phyloP scores from a whole-genome alignment of 306 rosid genomes.

The Gynostemma pentaphyllum region DNA sequence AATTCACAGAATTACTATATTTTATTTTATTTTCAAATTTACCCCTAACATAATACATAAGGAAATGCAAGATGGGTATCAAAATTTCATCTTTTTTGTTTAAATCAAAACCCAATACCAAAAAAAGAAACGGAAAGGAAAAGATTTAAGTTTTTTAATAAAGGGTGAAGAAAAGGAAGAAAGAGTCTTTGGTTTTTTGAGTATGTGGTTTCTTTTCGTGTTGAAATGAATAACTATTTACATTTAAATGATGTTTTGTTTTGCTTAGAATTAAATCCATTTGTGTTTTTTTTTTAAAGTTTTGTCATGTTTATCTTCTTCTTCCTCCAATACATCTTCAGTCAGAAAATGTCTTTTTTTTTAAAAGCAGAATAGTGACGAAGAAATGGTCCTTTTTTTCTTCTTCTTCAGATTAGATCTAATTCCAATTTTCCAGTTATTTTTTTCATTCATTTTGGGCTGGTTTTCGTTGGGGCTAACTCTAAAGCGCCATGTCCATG shows the following conservation, averaged over 20 bases:
- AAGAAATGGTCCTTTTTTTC: not conserved
- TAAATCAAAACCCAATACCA: not conserved
- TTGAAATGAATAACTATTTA: conserved; percentile 26
- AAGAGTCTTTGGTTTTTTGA: not conserved
- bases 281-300: conserved; percentile 14
- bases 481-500: no score
- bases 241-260: conserved; percentile 6
- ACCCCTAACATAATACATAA: no score
- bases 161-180: not conserved
- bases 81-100: not conserved
- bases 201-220: conserved; percentile 20
- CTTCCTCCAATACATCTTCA: conserved; percentile 2
- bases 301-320: conserved; percentile 10
- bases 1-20: no score
- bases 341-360: not conserved
- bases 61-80: conserved; percentile 14
- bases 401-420: not conserved
- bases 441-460: not conserved
- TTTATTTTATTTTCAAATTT: no score
- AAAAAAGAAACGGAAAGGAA: conserved; percentile 13
- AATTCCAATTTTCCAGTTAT: conserved; percentile 1
- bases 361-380: not conserved
- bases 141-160: not conserved
- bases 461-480: no score
- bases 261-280: conserved; percentile 5